Evolutionary conservation across 306 rosid genomes (phyloP).

Genomic region (Comarum palustre): DNA sequence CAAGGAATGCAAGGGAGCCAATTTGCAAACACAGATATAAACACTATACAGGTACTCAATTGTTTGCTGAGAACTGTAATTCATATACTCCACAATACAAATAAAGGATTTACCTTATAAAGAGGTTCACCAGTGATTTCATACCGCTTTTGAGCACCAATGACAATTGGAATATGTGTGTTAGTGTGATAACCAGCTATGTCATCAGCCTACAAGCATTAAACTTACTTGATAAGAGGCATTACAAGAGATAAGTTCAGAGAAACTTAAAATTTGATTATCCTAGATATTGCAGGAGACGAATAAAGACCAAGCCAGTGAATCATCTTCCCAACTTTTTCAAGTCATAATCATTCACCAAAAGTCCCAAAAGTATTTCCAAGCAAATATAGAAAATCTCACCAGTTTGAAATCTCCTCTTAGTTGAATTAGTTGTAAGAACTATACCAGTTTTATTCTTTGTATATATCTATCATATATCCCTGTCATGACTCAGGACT

Average conservation of each 20-base stretch:
- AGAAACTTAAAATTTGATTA: neutral
- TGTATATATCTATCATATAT: neutral
- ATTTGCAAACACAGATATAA: neutral
- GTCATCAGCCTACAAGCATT: constrained; percentile 58
- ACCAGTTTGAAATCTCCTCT: neutral
- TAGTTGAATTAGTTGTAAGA: neutral
- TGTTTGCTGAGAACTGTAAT: constrained; percentile 8
- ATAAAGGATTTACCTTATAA: constrained; percentile 55
- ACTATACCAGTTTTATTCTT: neutral
- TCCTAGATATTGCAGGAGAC: neutral
- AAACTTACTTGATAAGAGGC: constrained; percentile 4
- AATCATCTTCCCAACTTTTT: neutral
- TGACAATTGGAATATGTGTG: constrained; percentile 80
- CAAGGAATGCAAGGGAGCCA: neutral
- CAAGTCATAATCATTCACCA: neutral
- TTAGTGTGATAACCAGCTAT: constrained; percentile 68
- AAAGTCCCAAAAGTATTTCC: neutral
- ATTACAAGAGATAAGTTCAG: neutral
- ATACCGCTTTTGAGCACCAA: constrained; percentile 86
- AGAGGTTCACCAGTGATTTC: constrained; percentile 85
- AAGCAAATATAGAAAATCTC: neutral
- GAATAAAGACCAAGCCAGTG: neutral
- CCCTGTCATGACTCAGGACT: neutral
- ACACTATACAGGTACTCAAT: constrained; percentile 4
- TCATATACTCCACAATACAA: constrained; percentile 12